phyloP scores from a whole-genome alignment of 2,329 filamentous ascomycete genomes.

The Pseudogymnoascus sp. region DNA sequence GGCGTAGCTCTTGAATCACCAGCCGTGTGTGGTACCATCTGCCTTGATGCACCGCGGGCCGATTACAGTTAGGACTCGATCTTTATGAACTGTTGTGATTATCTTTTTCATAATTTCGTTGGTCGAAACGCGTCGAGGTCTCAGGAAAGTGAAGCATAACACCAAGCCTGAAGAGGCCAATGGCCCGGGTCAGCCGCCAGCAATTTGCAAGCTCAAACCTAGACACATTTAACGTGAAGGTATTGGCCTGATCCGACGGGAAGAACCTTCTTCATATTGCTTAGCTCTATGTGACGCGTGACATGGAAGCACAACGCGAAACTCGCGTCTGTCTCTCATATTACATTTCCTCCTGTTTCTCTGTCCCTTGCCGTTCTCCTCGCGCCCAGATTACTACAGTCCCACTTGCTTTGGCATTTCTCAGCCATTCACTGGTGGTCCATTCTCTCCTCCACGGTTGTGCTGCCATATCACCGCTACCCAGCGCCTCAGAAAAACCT shows the following conservation, averaged over 20 bases:
- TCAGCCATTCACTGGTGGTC: not conserved
- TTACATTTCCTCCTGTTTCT: not conserved
- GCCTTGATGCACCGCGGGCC: not conserved
- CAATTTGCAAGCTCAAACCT: not conserved
- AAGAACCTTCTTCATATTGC: not conserved
- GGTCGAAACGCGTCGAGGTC: not conserved
- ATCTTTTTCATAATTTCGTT: not conserved
- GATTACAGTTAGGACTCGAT: not conserved
- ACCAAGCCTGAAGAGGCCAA: not conserved
- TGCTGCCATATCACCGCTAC: not conserved
- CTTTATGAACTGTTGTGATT: not conserved
- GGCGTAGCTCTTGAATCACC: not conserved
- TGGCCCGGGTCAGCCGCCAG: not conserved
- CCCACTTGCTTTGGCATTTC: not conserved
- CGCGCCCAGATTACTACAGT: not conserved
- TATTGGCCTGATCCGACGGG: not conserved
- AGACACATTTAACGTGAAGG: not conserved
- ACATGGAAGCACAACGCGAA: not conserved
- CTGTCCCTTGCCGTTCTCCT: not conserved
- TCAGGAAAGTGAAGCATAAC: not conserved
- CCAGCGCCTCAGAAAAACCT: slow-evolving; percentile 67
- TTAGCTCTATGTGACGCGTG: not conserved
- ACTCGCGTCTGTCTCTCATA: not conserved
- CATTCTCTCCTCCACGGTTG: not conserved
- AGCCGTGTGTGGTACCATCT: not conserved